These are phyloP conservation scores for Phytophthora constricta DNA, from an alignment of 352 stramenopile species.

Conservation along the genomic window DNA sequence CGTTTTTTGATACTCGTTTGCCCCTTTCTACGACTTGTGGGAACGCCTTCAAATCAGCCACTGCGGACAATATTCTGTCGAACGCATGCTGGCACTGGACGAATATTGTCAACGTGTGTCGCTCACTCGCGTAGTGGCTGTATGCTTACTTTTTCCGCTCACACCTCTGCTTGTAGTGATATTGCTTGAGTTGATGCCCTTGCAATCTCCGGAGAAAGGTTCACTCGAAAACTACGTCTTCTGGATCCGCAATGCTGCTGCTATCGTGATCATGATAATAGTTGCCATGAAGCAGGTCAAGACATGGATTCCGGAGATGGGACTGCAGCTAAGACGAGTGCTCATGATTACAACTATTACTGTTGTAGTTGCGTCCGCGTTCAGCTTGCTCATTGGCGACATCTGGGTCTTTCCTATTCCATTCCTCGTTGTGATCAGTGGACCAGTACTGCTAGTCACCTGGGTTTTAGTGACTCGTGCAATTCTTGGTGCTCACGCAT, in stretches of 20 bases:
- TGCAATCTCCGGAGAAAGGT: slow-evolving; percentile 17
- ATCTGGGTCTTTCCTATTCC: slow-evolving; percentile 49
- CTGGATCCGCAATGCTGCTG: slow-evolving; percentile 33
- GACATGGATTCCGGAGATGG: slow-evolving; percentile 31
- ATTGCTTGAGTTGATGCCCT: slow-evolving; percentile 21
- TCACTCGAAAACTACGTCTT: slow-evolving; percentile 33
- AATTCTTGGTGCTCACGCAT: slow-evolving; percentile 19
- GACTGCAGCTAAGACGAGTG: slow-evolving; percentile 22
- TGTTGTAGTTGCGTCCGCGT: slow-evolving; percentile 15
- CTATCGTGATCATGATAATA: slow-evolving; percentile 14
- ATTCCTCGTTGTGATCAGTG: slow-evolving; percentile 41
- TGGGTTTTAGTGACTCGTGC: slow-evolving; percentile 16
- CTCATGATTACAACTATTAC: slow-evolving; percentile 12
- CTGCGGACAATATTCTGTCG: slow-evolving; percentile 43
- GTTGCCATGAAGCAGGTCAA: slow-evolving; percentile 23
- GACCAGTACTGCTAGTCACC: no score
- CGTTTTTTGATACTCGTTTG: slow-evolving; percentile 6
- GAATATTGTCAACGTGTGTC: slow-evolving; percentile 33
- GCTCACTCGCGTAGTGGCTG: slow-evolving; percentile 3
- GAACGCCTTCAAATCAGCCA: slow-evolving; percentile 38
- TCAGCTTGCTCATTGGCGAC: slow-evolving; percentile 27
- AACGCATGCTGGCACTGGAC: slow-evolving; percentile 36
- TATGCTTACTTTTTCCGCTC: slow-evolving; percentile 30
- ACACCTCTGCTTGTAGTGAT: slow-evolving; percentile 20
- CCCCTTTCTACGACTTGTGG: slow-evolving; percentile 32